A percentile compares a stretch with the other conserved stretches of the same genome.
These are phyloP conservation scores for Tetrapisispora arboricola DNA, from an alignment of 805 yeast species.

Conservation along the genomic window DNA sequence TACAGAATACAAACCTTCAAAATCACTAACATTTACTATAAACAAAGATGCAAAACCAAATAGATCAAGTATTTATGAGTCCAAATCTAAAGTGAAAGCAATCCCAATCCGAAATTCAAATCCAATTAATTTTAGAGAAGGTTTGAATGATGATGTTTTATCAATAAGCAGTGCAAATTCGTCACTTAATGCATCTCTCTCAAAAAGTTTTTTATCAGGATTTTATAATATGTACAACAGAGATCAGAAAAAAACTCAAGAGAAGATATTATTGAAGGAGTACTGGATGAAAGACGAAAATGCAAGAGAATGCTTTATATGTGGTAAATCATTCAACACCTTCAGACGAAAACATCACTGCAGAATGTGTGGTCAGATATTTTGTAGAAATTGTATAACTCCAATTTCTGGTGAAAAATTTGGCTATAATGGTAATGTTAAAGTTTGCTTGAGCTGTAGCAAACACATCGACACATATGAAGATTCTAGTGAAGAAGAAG, in stretches of 20 bases:
- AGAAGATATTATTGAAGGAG: constrained; percentile 39
- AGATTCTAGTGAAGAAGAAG: constrained; percentile 58
- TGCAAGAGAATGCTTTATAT: constrained; percentile 77
- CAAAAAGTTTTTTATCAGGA: constrained; percentile 34
- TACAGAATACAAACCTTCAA: background rate
- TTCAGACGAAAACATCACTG: constrained; percentile 92
- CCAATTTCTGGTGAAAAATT: constrained; percentile 58
- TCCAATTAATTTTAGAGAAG: constrained; percentile 7
- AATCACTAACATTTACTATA: constrained; percentile 16
- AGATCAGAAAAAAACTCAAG: constrained; percentile 14
- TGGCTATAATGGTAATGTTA: constrained; percentile 51
- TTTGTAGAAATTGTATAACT: constrained; percentile 73
- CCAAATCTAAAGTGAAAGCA: constrained; percentile 26
- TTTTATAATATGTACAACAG: constrained; percentile 28
- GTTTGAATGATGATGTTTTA: constrained; percentile 21
- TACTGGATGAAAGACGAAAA: constrained; percentile 97
- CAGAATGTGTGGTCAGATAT: constrained; percentile 90
- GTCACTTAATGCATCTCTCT: constrained; percentile 34
- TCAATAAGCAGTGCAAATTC: constrained; percentile 32
- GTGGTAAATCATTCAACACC: constrained; percentile 71
- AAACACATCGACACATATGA: constrained; percentile 54
- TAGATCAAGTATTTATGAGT: constrained; percentile 28
- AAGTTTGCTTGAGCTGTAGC: constrained; percentile 70
- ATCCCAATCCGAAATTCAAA: constrained; percentile 23
- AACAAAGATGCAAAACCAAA: constrained; percentile 20